Percentiles rank a stretch among this genome's conserved stretches.
phyloP scores from a whole-genome alignment of 345 rosid genomes.

The Stellera chamaejasme region DNA sequence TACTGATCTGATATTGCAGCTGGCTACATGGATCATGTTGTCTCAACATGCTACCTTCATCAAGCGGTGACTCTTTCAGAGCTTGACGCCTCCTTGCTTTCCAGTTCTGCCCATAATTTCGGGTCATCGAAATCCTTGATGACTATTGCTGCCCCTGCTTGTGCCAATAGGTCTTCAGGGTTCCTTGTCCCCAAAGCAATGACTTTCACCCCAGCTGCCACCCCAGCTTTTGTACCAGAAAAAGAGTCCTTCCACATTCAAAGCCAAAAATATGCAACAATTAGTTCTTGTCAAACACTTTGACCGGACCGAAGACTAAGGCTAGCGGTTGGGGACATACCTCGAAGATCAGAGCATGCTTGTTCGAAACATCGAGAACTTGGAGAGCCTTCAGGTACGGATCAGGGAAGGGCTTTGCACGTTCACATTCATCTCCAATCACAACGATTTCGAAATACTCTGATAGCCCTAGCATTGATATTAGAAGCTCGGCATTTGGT shows the following conservation, averaged over 20 bases:
- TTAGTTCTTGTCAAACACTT: neutral
- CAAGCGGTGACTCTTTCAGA: no score
- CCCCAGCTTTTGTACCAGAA: slow-evolving; percentile 36
- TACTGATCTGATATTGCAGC: no score
- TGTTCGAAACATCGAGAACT: slow-evolving; percentile 22
- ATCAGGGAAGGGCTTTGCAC: slow-evolving; percentile 33
- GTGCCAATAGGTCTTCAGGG: slow-evolving; percentile 16
- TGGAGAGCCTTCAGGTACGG: slow-evolving; percentile 36
- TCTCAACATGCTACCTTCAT: no score
- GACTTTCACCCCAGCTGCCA: slow-evolving; percentile 37
- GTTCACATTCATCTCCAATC: slow-evolving; percentile 25
- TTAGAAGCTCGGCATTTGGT: slow-evolving; percentile 26
- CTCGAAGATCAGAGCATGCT: slow-evolving; percentile 34
- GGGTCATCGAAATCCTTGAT: slow-evolving; percentile 26
- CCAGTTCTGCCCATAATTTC: slow-evolving; percentile 26
- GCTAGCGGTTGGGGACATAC: slow-evolving; percentile 2
- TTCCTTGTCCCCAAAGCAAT: slow-evolving; percentile 28
- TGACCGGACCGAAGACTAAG: no score
- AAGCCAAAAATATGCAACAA: neutral
- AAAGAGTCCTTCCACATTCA: slow-evolving; percentile 22
- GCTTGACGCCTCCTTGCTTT: neutral
- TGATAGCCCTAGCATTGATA: slow-evolving; percentile 22
- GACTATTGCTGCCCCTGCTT: slow-evolving; percentile 24
- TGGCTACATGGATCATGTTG: no score
- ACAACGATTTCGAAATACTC: slow-evolving; percentile 28